Evolutionary conservation across 2,329 filamentous ascomycete species (phyloP), one percentile per base, ranked within the genome.

Genomic region (Phialocephala subalpina): DNA sequence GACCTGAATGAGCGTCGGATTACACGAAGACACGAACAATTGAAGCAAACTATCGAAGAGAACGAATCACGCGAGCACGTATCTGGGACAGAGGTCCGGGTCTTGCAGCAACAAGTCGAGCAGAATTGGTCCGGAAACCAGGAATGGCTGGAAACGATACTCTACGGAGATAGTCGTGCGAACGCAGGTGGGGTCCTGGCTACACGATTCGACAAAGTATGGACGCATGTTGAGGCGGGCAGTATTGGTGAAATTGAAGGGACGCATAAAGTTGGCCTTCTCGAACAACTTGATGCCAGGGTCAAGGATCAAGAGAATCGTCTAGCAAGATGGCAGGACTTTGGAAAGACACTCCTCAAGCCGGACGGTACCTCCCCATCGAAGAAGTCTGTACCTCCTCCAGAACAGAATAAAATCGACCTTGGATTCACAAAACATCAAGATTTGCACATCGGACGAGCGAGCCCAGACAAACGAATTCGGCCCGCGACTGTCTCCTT

Each of bases 51-150:
- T 0, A 68, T 75, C 18, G 74, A 77, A 16, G 74, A 78, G 25
- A 71, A 73, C 14, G 74, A 62, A 58, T 56, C 49, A 20, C 71
- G 64, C 62, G 70, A 47, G 49, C 57, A 69, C 2, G 64, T 72
- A 25, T 68, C 68, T 9, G 58, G 67, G 18, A 47, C 58, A 63
- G 62, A 29, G 69, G 83, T 7, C 77, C 78, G 82, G 45, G 76
- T 79, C 3, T 80, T 93, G 64, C 84, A 89, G 71, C 86, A 85
- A 49, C 83, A 85, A 2, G 80, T 94, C 35, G 83, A 85, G 40
- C 88, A 89, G 67, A 92, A 93, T 70, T 97, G 94, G 94, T 83
- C 92, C 16, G 94, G 93, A 1, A 88, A 90, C 73, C 86, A 90
- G 66, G 85, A 87, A 63, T 95, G 93, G 90, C 84, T 92, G 72